Evolutionary conservation across 1,284 basidiomycete species (phyloP), one percentile per base, ranked within the genome.

Genomic region (Boletellus deceptivus): DNA sequence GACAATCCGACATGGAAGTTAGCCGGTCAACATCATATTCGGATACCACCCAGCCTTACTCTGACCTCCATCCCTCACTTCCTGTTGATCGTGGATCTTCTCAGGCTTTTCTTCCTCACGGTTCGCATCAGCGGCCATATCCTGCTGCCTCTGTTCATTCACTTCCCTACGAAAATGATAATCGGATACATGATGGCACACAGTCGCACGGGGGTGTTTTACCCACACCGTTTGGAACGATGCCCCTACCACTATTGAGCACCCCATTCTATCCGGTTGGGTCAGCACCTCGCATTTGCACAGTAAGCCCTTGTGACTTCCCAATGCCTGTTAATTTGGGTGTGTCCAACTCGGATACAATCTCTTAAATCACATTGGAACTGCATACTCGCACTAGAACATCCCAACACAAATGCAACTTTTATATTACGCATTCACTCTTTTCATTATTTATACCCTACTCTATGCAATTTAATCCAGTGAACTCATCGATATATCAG

Each of bases 181-280:
- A 33, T 33, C 33, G 41, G 33, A 22, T 47, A 4, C 50, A 49
- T 22, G 20, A 50, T 33, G 34, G 25, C 14, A 24, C 53, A 45
- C 54, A 50, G 20, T 49, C 44, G 17, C 43, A 48, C 37, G 47
- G 34, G 24, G 51, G 49, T 34, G 45, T 46, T 35, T 40, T 48
- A 11, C 46, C 55, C 7, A 46, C 49, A 10, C 42, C 56, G 35
- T 58, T 56, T 43, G 47, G 52, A 53, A 53, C 49, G 39, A 60
- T 46, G 27, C 70, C 71, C 11, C 71, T 69, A 7, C 70, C 70
- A 27, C 56, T 71, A 24, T 54, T 70, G 31, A 71, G 66, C 14
- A 70, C 67, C 9, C 67, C 73, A 3, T 73, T 68, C 55, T 69
- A 70, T 55, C 71, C 70, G 24, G 59, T 57, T 22, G 55, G 58